These are phyloP conservation scores for Termitomyces heimii DNA, from an alignment of 768 basidiomycete genomes.

Conservation along the genomic window DNA sequence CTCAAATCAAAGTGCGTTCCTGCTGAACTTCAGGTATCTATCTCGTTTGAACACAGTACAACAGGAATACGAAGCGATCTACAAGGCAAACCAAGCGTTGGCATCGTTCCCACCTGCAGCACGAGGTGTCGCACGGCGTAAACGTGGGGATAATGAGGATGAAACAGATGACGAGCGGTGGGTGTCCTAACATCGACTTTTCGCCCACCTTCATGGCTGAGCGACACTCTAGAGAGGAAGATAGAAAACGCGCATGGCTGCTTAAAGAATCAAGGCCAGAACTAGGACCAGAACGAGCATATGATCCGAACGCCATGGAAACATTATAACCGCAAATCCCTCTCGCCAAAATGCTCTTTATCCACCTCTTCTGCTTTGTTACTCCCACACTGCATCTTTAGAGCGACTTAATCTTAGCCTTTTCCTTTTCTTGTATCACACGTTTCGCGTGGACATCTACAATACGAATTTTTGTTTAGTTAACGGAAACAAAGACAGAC, in stretches of 20 bases:
- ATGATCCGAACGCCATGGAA: slow-evolving; percentile 46
- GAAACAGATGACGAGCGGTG: slow-evolving; percentile 41
- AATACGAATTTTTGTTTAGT: slow-evolving; percentile 3
- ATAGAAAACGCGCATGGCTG: slow-evolving; percentile 37
- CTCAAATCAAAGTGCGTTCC: slow-evolving; percentile 75
- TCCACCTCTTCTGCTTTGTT: neutral
- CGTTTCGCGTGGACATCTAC: slow-evolving; percentile 77
- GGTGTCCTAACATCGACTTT: neutral
- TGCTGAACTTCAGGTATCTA: neutral
- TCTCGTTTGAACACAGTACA: neutral
- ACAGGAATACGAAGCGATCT: slow-evolving; percentile 92
- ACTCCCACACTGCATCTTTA: slow-evolving; percentile 19
- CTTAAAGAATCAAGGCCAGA: too few relatives aligned
- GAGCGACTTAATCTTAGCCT: slow-evolving; percentile 73
- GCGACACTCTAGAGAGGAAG: slow-evolving; percentile 28
- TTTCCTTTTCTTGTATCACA: slow-evolving; percentile 78
- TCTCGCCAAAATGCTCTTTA: neutral
- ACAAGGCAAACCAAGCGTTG: slow-evolving; percentile 70
- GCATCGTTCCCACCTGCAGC: slow-evolving; percentile 47
- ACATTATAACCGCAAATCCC: slow-evolving; percentile 23
- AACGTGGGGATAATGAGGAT: slow-evolving; percentile 64
- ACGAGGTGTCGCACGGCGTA: slow-evolving; percentile 48
- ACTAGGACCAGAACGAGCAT: slow-evolving; percentile 20
- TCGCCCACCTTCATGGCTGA: neutral
- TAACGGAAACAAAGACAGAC: slow-evolving; percentile 1